Base-by-base conservation (phyloP, 495 filamentous ascomycete species). In the Cercophora scortea region DNA sequence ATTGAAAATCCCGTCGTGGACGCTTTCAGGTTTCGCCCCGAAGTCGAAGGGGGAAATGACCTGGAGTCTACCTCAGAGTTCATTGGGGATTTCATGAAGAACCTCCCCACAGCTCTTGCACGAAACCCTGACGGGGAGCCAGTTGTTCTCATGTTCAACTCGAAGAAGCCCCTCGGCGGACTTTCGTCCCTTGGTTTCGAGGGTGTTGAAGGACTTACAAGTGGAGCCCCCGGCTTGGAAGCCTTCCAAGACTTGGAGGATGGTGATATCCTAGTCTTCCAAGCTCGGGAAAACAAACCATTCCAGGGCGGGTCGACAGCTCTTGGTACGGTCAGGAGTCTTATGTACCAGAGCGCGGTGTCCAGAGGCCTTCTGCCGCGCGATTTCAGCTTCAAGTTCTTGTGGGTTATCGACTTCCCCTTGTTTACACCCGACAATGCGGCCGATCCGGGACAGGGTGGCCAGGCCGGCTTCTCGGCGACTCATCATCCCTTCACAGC, bases 401-500 rank as follows among this genome's bases (percentile, higher is more conserved):
- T 88, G 45, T 98, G 94, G 93, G 77, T 98, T 6, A 81, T 77
- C 2, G 80, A 90, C 54, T 98, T 98, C 66, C 93, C 93, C 7
- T 82, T 98, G 47, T 97, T 98, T 71, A 86, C 87, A 0, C 87
- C 86, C 19, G 64, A 71, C 34, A 80, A 79, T 38, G 79, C 80
- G 32, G 65, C 72, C 3, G 87, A 92, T 45, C 87, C 89, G 6
- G 90, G 90, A 4, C 92, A 96, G 67, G 86, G 85, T 32, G 91
- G 90, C 15, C 63, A 71, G 10, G 82, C 91, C 0, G 90, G 90
- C 4, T 76, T 97, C 63, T 82, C 83, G 13, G 84, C 93, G 7
- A 96, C 92, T 0, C 93, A 98, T 58, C 93, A 98, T 66, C 93
- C 94, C 1, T 98, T 98, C 68, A 98, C 93, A 4, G 87, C 94